Evolutionary conservation across 148 eudicot species (phyloP).

Genomic region (Nyssa sinensis): DNA sequence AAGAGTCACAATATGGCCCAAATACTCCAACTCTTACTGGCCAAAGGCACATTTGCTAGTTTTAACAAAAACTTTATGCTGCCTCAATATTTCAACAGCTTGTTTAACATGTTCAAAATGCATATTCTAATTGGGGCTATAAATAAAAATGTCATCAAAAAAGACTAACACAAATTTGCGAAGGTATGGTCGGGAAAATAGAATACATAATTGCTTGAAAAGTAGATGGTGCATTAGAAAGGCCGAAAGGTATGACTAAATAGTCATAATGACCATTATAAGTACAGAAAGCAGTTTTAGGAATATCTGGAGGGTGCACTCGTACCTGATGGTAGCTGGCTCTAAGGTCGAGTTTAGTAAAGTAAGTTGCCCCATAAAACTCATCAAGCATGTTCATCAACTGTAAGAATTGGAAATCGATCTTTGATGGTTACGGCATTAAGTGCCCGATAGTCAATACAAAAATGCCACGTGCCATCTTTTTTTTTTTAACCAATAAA

Average conservation of each 20-base stretch:
- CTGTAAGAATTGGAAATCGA: neutral
- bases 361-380: neutral
- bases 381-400: conserved; percentile 13
- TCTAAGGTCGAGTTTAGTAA: neutral
- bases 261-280: conserved; percentile 1
- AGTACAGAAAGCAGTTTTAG: conserved; percentile 6
- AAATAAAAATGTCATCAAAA: too few species aligned
- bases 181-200: neutral
- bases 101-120: too few species aligned
- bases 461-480: too few species aligned
- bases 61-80: too few species aligned
- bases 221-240: neutral
- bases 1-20: too few species aligned
- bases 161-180: neutral
- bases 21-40: too few species aligned
- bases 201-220: conserved; percentile 1
- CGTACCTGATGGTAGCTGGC: neutral
- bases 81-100: too few species aligned
- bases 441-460: too few species aligned
- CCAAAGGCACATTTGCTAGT: too few species aligned
- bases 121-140: too few species aligned
- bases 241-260: too few species aligned
- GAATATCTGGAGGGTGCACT: neutral
- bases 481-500: neutral
- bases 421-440: conserved; percentile 1